Evolutionary conservation across 352 stramenopile genomes (phyloP).

Genomic region (Globisporangium uncinulatum): DNA sequence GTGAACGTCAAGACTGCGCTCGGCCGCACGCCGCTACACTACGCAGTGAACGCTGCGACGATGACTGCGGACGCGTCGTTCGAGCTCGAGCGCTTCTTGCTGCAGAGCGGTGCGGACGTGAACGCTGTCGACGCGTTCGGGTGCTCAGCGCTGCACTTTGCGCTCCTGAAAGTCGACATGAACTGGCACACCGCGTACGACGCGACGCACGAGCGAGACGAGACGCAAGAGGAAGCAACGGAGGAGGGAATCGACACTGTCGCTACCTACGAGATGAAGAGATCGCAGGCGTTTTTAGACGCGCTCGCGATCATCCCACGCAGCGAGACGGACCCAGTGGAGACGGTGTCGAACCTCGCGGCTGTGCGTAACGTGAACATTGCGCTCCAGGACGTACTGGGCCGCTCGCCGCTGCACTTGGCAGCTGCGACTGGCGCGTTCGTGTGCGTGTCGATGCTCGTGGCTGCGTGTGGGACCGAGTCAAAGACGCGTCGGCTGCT

Average conservation of each 20-base stretch:
- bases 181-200: conserved; percentile 62
- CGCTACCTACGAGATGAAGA: conserved; percentile 44
- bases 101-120: conserved; percentile 45
- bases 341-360: conserved; percentile 68
- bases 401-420: conserved; percentile 56
- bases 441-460: conserved; percentile 62
- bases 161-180: conserved; percentile 60
- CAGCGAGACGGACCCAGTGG: conserved; percentile 55
- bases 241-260: conserved; percentile 28
- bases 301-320: conserved; percentile 34
- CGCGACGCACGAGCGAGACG: conserved; percentile 11
- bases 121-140: conserved; percentile 56
- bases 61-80: conserved; percentile 76
- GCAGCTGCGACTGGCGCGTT: conserved; percentile 70
- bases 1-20: conserved; percentile 49
- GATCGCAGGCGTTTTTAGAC: conserved; percentile 31
- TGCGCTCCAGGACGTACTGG: conserved; percentile 32
- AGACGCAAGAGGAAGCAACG: conserved; percentile 18
- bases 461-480: conserved; percentile 22
- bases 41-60: conserved; percentile 55
- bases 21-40: conserved; percentile 60
- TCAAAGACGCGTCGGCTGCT: conserved; percentile 25
- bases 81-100: conserved; percentile 64
- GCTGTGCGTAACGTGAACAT: conserved; percentile 42
- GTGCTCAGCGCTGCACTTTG: conserved; percentile 58